Percentiles rank a stretch among this genome's conserved stretches.
These are phyloP conservation scores for Pulveroboletus sp. DNA, from an alignment of 768 basidiomycete genomes.

Conservation along the genomic window DNA sequence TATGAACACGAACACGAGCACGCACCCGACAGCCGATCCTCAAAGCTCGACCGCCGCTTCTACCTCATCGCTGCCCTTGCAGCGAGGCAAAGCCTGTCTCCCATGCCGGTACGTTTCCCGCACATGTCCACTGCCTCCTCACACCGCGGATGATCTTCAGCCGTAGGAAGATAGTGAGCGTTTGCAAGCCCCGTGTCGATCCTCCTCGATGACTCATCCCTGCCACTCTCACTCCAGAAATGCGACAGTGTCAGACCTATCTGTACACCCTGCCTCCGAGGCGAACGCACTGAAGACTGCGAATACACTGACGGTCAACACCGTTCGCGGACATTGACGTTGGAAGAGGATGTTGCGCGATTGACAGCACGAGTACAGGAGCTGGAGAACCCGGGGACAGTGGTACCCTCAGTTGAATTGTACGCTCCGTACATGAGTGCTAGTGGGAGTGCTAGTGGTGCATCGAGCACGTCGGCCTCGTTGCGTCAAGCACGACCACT, in stretches of 20 bases:
- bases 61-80: constrained; percentile 24
- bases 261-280: constrained; percentile 58
- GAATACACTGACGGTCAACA: constrained; percentile 65
- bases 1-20: neutral
- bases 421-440: constrained; percentile 42
- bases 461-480: neutral
- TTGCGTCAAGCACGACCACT: neutral
- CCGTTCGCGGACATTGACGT: constrained; percentile 52
- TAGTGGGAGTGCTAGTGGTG: neutral
- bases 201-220: neutral
- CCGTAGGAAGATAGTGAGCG: constrained; percentile 45
- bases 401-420: constrained; percentile 44
- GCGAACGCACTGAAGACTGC: constrained; percentile 61
- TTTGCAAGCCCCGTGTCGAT: no score
- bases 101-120: constrained; percentile 43
- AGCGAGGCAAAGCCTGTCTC: constrained; percentile 48
- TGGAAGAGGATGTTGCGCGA: constrained; percentile 56
- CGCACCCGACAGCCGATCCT: constrained; percentile 1
- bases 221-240: constrained; percentile 37
- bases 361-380: constrained; percentile 55
- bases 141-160: constrained; percentile 21
- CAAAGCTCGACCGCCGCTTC: neutral
- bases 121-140: neutral
- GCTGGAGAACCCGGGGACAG: constrained; percentile 48
- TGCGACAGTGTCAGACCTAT: constrained; percentile 63